A percentile compares a stretch with the other conserved stretches of the same genome.
These are phyloP conservation scores for Scheffersomyces illinoinensis DNA, from an alignment of 1,139 yeast genomes.

Conservation along the genomic window DNA sequence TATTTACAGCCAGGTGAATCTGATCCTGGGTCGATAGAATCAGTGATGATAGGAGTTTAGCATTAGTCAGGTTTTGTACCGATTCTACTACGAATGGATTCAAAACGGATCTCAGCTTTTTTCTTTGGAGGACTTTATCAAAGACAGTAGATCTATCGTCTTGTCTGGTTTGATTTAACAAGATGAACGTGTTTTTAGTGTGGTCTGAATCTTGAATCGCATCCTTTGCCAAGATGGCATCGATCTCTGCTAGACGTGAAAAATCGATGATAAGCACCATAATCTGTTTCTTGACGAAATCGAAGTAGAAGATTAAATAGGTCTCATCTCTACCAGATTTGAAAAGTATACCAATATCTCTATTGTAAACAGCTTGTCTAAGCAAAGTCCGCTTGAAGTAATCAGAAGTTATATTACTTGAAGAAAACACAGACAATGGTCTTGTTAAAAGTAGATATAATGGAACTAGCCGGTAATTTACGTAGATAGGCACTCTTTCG, in stretches of 20 bases:
- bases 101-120: conserved; percentile 18
- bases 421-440: conserved; percentile 30
- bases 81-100: conserved; percentile 11
- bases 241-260: conserved; percentile 4
- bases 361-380: conserved; percentile 8
- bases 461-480: conserved; percentile 30
- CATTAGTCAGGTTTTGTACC: conserved; percentile 5
- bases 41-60: conserved; percentile 15
- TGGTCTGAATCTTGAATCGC: background rate
- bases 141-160: conserved; percentile 20
- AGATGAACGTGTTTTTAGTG: background rate
- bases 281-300: conserved; percentile 4
- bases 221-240: conserved; percentile 4
- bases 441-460: conserved; percentile 25
- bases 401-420: conserved; percentile 17
- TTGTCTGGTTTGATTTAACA: background rate
- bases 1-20: conserved; percentile 33
- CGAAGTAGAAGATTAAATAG: conserved; percentile 13
- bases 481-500: conserved; percentile 11
- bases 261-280: conserved; percentile 14
- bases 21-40: conserved; percentile 31
- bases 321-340: conserved; percentile 1
- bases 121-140: conserved; percentile 37
- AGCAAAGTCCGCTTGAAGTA: conserved; percentile 27
- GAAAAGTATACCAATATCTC: conserved; percentile 14